Evolutionary conservation across 495 filamentous ascomycete genomes (phyloP).

Genomic region (Xylaria scruposa): DNA sequence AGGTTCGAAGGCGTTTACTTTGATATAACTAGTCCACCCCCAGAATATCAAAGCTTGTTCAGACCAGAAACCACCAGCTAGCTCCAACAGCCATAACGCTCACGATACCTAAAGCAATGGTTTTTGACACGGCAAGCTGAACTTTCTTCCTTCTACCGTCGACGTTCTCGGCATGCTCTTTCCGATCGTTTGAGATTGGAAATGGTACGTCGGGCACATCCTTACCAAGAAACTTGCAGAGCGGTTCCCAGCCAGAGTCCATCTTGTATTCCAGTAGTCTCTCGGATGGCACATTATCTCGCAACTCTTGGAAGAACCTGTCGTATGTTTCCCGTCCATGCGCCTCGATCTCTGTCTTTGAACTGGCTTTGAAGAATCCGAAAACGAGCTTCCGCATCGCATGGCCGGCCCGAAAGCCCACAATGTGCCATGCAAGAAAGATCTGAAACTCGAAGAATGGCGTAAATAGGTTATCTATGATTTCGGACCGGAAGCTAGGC

Average conservation of each 20-base stretch:
- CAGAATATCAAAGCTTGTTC: neutral
- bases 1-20: no score
- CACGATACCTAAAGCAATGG: neutral
- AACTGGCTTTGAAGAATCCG: neutral
- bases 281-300: conserved; percentile 32
- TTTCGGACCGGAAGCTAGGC: conserved; percentile 31
- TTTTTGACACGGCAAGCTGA: neutral
- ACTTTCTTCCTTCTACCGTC: neutral
- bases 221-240: conserved; percentile 53
- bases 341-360: neutral
- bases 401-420: neutral
- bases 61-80: neutral
- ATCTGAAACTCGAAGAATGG: neutral
- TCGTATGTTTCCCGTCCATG: neutral
- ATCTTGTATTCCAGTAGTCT: conserved; percentile 50
- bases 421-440: neutral
- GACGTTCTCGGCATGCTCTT: neutral
- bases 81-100: neutral
- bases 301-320: conserved; percentile 22
- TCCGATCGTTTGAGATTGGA: conserved; percentile 47
- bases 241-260: conserved; percentile 53
- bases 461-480: conserved; percentile 12
- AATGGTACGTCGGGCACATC: conserved; percentile 50
- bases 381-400: neutral
- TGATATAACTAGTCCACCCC: no score